Base-by-base conservation (phyloP, 805 yeast genomes). In the Priceomyces castillae region DNA sequence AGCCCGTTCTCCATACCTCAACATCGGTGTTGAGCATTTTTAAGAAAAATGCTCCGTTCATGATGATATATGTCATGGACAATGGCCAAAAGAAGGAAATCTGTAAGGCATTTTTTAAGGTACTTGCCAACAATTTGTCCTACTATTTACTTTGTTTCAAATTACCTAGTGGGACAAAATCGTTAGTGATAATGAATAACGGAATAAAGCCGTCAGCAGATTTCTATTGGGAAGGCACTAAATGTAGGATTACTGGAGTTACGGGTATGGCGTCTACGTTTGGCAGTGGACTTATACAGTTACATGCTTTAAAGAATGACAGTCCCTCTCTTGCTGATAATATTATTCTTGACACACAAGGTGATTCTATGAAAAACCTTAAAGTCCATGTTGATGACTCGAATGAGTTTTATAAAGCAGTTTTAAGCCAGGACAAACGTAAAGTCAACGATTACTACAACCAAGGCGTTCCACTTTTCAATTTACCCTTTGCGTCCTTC, bases 201-300 rank as follows among this genome's bases (percentile, higher is more conserved):
- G 64, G 65, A 18, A 47, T 57, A 26, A 55, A 53, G 23, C 67
- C 69, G 1, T 59, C 57, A 16, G 61, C 59, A 3, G 71, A 65
- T 37, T 52, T 61, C 22, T 37, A 46, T 10, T 59, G 54, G 52
- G 55, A 55, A 33, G 51, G 46, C 30, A 59, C 69, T 14, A 64
- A 63, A 41, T 46, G 65, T 22, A 56, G 71, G 14, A 47, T 63
- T 7, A 41, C 52, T 37, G 70, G 71, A 2, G 61, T 63, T 1
- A 56, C 69, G 15, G 67, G 67, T 0, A 60, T 62, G 3, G 51
- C 67, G 5, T 63, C 70, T 18, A 63, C 69, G 2, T 65, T 65
- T 46, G 68, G 68, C 10, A 62, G 57, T 37, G 64, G 65, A 1
- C 46, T 59, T n/a, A 51, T 63, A 30, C 51, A 57, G 30, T 40